Conservation (phyloP, 768 basidiomycete species). For the Chiua virens region DNA sequence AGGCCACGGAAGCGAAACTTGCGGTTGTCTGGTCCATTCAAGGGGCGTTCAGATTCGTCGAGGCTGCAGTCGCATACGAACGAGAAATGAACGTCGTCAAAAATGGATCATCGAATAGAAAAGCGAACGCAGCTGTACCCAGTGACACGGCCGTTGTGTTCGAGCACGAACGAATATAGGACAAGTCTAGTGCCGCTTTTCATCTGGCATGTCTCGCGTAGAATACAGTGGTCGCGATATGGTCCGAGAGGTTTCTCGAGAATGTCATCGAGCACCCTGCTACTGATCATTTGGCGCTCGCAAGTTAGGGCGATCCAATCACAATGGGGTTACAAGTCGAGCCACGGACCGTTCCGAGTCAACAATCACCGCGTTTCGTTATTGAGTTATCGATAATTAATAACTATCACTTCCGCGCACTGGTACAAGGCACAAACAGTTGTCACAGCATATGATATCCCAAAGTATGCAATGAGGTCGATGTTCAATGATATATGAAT, state of each 20-base stretch:
- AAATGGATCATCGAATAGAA: background rate
- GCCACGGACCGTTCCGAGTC: too few species aligned
- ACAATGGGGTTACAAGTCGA: too few species aligned
- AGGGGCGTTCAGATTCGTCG: constrained; percentile 46
- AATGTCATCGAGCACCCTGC: constrained; percentile 21
- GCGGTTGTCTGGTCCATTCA: constrained; percentile 29
- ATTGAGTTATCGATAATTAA: constrained; percentile 8
- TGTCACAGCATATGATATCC: constrained; percentile 32
- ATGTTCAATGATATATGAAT: constrained; percentile 27
- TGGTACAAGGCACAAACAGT: constrained; percentile 28
- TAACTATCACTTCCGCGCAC: constrained; percentile 20
- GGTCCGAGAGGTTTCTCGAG: constrained; percentile 30
- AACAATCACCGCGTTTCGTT: too few species aligned
- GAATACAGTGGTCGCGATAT: constrained; percentile 28
- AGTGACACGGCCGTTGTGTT: constrained; percentile 22
- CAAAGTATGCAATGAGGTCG: constrained; percentile 25
- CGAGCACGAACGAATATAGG: constrained; percentile 32
- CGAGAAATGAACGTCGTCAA: constrained; percentile 2
- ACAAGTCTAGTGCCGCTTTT: constrained; percentile 11
- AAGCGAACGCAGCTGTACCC: constrained; percentile 20
- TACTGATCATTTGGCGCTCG: constrained; percentile 13
- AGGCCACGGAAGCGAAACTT: constrained; percentile 51
- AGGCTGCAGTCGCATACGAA: constrained; percentile 33
- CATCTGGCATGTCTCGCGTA: constrained; percentile 22
- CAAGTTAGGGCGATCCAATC: background rate